Base-by-base conservation (phyloP, 1,284 basidiomycete species). In the Melanopsichium pennsylvanicum region DNA sequence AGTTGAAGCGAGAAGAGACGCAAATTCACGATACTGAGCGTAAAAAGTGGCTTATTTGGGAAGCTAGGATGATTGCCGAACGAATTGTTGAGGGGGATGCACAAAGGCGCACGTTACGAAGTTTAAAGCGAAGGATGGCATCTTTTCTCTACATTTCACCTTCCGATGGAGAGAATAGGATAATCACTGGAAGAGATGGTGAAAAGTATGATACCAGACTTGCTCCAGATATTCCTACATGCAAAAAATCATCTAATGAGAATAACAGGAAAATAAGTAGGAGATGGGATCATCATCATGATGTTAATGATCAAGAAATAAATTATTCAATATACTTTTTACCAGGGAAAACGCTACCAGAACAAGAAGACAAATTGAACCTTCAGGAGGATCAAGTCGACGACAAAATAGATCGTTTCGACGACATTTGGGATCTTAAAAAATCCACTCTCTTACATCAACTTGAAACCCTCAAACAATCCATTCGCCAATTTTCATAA, bases 351-450 rank as follows among this genome's bases (percentile, higher is more conserved):
- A 57, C 58, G 11, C 25, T 60, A 2, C 60, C 56, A 1, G 43
- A 50, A 11, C 67, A 71, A 26, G 69, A 71, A 33, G 69, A 71
- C 13, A 4, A 15, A 18, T 26, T 67, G 27, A 66, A 71, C 33
- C 31, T 39, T 1, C 57, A 71, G 45, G 63, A 68, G 37, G 69
- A 71, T 19, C n/a, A 31, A 0, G 63, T 63, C 3, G 69, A 68
- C n/a, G 69, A 67, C 9, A 13, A 44, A 26, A 66, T 67, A 31
- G 69, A 60, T 37, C 5, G 12, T 0, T 45, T 43, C 11, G 59
- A 68, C 33, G 63, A 67, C 21, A 23, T 2, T 6, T 63, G 55
- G 50, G 46, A 47, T 2, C 39, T 22, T 3, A 22, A 15, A 4
- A 26, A 46, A 0, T 1, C 2, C 0, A 3, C 15, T 9, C 23